Evolutionary conservation across 441 rosid genomes (phyloP), one percentile per base, ranked within the genome.

Genomic region (Erodium texanum): DNA sequence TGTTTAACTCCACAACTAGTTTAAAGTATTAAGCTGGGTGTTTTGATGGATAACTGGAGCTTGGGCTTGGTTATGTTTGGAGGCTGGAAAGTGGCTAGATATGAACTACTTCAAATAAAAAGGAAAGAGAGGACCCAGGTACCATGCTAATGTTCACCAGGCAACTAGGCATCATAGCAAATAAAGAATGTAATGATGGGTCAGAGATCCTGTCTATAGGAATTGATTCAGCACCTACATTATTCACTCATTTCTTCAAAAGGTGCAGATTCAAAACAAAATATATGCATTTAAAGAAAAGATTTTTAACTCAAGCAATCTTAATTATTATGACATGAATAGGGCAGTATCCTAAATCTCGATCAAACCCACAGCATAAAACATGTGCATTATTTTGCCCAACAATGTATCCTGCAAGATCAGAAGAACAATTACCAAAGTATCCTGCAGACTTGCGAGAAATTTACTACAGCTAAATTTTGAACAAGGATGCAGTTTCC

Each of bases 311-410:
- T 27, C 65, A 14, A 24, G 65, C 43, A 32, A 15, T 24, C 20
- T 62, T 2, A 27, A 32, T 11, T 14, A 29, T 5, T 62, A 20
- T 56, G 66, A 48, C 41, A 18, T 64, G 45, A 10, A 64, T 64
- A 64, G 14, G 45, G 45, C 43, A 10, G 18, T 64, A 64, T 34
- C 19, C 11, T 3, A 64, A 64, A 16, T 29, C 24, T 16, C 22
- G 6, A 64, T 34, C 45, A 18, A 64, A 64, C 23, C 66, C 66
- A 32, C 66, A 64, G 9, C 66, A 64, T 64, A 64, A 32, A 7
- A 23, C 41, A 20, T 62, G 29, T 62, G 41, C 43, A 62, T 6
- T 24, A 5, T 62, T 62, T 29, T 5, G 19, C 38, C 38, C 20
- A 62, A 62, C 18, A 24, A 62, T 27, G 63, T n/a, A 24, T 36